Evolutionary conservation across 2,329 filamentous ascomycete species (phyloP).

Genomic region (Aspergillus sergii): DNA sequence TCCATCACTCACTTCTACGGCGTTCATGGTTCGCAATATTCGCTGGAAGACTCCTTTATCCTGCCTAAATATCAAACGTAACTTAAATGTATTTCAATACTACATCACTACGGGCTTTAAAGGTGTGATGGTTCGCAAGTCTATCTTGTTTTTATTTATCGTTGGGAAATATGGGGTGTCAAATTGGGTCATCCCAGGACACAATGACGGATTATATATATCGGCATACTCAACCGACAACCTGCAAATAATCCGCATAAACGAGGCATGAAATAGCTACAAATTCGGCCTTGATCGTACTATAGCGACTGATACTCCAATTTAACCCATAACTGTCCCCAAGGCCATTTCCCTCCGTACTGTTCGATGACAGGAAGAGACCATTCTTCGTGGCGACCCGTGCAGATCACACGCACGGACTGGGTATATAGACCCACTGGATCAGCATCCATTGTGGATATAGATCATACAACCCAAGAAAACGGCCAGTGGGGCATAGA

Average conservation of each 20-base stretch:
- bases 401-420: background rate
- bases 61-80: too few relatives aligned
- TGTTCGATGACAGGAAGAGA: background rate
- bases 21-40: too few relatives aligned
- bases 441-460: background rate
- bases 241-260: rapidly evolving
- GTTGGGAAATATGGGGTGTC: too few relatives aligned
- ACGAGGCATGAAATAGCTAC: background rate
- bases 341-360: background rate
- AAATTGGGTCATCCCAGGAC: too few relatives aligned
- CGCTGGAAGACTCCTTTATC: too few relatives aligned
- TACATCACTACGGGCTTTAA: rapidly evolving
- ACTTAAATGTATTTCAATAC: too few relatives aligned
- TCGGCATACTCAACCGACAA: background rate
- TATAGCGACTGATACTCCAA: background rate
- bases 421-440: background rate
- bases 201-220: background rate
- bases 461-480: background rate
- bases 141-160: too few relatives aligned
- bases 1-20: too few relatives aligned
- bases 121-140: too few relatives aligned
- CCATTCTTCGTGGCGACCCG: background rate
- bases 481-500: too few relatives aligned
- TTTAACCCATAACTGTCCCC: too few relatives aligned
- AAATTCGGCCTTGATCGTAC: too few relatives aligned